A percentile compares a stretch with the other conserved stretches of the same genome.
Evolutionary conservation across 495 filamentous ascomycete genomes (phyloP).

Genomic region (Chaetomium tenue): DNA sequence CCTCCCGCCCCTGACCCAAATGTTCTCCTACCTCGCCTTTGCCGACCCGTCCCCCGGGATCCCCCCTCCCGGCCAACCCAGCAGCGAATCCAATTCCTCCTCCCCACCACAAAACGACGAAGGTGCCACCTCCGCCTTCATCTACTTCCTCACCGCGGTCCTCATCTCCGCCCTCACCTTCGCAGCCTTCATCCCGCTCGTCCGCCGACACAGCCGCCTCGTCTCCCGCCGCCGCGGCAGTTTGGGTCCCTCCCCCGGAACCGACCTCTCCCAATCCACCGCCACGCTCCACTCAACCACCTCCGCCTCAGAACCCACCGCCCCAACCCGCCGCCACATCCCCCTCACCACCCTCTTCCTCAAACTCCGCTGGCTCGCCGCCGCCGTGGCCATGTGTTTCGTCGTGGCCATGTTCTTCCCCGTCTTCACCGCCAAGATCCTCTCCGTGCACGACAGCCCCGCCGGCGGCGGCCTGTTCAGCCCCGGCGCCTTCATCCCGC

Average conservation of each 20-base stretch:
- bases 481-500: constrained; percentile 76
- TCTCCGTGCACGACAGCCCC: constrained; percentile 61
- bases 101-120: constrained; percentile 13
- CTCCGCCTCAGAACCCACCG: constrained; percentile 36
- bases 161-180: constrained; percentile 58
- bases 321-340: constrained; percentile 53
- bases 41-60: constrained; percentile 19
- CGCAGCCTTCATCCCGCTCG: constrained; percentile 52
- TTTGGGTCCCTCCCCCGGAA: constrained; percentile 29
- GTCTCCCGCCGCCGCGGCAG: constrained; percentile 40
- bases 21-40: constrained; percentile 74
- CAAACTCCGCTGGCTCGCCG: constrained; percentile 70
- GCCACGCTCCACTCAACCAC: constrained; percentile 32
- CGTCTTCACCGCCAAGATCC: constrained; percentile 80
- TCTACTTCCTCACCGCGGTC: constrained; percentile 89
- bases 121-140: constrained; percentile 68
- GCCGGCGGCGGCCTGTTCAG: constrained; percentile 57
- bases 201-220: constrained; percentile 45
- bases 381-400: constrained; percentile 75
- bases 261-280: constrained; percentile 39
- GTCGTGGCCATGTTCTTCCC: constrained; percentile 89
- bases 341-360: constrained; percentile 63
- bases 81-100: not conserved
- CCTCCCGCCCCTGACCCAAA: constrained; percentile 81
- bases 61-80: constrained; percentile 4